These are phyloP conservation scores for Leishmania guyanensis DNA, from an alignment of 208 protist genomes.

Conservation along the genomic window DNA sequence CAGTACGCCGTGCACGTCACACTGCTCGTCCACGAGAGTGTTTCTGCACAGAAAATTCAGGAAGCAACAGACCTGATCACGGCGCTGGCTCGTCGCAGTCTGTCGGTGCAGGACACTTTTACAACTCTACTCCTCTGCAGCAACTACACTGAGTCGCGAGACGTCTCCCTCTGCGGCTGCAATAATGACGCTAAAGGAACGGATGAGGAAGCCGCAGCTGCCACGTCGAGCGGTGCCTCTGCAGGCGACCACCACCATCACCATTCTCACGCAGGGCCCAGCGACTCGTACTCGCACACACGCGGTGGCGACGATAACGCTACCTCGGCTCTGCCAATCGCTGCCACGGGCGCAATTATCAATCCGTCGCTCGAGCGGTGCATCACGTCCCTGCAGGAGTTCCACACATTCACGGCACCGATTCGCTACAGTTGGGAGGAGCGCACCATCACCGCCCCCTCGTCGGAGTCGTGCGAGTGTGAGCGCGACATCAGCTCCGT, in stretches of 20 bases:
- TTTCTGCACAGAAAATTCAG: constrained; percentile 42
- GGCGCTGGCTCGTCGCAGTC: constrained; percentile 40
- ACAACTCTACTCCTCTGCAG: constrained; percentile 45
- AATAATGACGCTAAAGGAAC: not conserved
- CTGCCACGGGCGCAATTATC: constrained; percentile 38
- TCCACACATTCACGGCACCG: constrained; percentile 50
- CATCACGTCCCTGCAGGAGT: constrained; percentile 43
- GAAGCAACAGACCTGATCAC: constrained; percentile 53
- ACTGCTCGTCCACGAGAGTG: constrained; percentile 52
- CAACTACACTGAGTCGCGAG: constrained; percentile 33
- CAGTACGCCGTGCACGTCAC: constrained; percentile 79
- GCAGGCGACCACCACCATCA: not conserved
- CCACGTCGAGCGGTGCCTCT: not conserved
- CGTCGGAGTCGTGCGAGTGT: constrained; percentile 50
- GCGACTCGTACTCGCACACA: not conserved
- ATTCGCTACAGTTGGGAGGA: constrained; percentile 74
- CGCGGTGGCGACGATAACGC: constrained; percentile 4
- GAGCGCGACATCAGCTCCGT: constrained; percentile 63
- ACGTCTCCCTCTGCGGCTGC: constrained; percentile 17
- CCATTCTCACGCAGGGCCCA: not conserved
- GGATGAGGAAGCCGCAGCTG: not conserved
- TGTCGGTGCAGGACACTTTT: constrained; percentile 72
- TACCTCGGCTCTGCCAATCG: constrained; percentile 5
- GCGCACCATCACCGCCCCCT: constrained; percentile 36
- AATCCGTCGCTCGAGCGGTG: constrained; percentile 59